Evolutionary conservation across 768 basidiomycete genomes (phyloP), one percentile per base, ranked within the genome.

Genomic region (Kwoniella dendrophila): DNA sequence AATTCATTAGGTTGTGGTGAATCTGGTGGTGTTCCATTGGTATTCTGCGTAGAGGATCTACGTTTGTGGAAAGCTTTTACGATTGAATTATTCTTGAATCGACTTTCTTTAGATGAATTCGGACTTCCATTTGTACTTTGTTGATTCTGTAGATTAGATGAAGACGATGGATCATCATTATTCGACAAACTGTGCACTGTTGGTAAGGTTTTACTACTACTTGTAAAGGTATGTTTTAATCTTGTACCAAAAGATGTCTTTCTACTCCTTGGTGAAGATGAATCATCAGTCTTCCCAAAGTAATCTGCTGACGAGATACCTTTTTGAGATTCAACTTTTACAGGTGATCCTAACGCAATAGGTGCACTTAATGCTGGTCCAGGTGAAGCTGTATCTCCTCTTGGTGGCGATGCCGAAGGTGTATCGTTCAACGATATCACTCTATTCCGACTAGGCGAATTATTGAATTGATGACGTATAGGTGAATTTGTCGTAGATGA

Each of bases 61-160:
- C 63, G 48, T 24, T 52, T 48, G 18, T 57, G 51, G 20, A 65
- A 65, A 8, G 63, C 63, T 36, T 65, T 65, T 2, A 52, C 63
- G 18, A 65, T 27, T 2, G 63, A 65, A 33, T 34, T 55, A 36
- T 44, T 27, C 34, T 65, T 65, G 44, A 65, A 65, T 49, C 63
- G 18, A 33, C 58, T 45, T 18, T 45, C 41, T 40, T 36, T 32
- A 27, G 63, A 58, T 20, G 63, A 65, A n/a, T 50, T 50, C 3
- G 57, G 54, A 18, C 27, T 51, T 33, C 3, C 20, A 8, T 33
- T 48, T 52, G 11, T 51, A 57, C 24, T 59, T 20, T 26, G 54
- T 16, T 20, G 47, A 14, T 26, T 24, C 32, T 36, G 47, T 8
- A 27, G 53, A 40, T 33, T 10, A 29, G 45, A 41, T 16, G 56